Conservation (phyloP, 1,284 basidiomycete genomes). For the Sporisorium sorghi region DNA sequence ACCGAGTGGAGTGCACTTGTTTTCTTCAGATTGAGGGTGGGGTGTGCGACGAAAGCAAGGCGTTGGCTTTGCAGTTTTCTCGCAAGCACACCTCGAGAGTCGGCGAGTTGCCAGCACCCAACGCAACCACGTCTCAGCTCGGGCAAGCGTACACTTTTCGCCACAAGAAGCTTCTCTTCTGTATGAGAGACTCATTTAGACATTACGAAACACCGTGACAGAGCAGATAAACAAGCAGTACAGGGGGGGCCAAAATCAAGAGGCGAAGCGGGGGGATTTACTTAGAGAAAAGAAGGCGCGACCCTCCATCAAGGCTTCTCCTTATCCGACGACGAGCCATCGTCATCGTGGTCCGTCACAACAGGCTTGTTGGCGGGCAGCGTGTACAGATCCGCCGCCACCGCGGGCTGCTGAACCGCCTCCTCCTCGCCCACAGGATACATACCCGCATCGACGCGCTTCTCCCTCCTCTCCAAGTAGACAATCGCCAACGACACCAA, state of each 20-base stretch:
- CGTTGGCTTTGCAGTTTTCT: too few relatives aligned
- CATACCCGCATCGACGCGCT: conserved; percentile 9
- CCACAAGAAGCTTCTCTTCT: not conserved
- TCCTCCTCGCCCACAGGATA: conserved; percentile 8
- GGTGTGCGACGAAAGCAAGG: too few relatives aligned
- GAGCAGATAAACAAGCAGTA: not conserved
- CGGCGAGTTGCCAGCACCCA: too few relatives aligned
- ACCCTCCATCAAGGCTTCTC: conserved; percentile 14
- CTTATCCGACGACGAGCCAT: conserved; percentile 9
- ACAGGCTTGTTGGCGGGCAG: conserved; percentile 9
- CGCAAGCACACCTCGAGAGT: too few relatives aligned
- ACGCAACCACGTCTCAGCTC: not conserved
- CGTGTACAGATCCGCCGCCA: not conserved
- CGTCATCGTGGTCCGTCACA: not conserved
- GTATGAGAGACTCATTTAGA: too few relatives aligned
- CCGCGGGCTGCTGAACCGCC: too few relatives aligned
- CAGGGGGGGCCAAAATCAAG: not conserved
- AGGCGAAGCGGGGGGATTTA: too few relatives aligned
- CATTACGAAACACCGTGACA: conserved; percentile 9
- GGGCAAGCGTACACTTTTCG: not conserved
- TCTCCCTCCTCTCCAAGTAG: conserved; percentile 34
- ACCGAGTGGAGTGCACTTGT: not conserved
- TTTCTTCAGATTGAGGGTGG: too few relatives aligned
- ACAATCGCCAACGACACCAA: conserved; percentile 40
- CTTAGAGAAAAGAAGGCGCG: too few relatives aligned